Evolutionary conservation across 768 basidiomycete species (phyloP), one percentile per base, ranked within the genome.

Genomic region (Holtermanniella nyarrowii): DNA sequence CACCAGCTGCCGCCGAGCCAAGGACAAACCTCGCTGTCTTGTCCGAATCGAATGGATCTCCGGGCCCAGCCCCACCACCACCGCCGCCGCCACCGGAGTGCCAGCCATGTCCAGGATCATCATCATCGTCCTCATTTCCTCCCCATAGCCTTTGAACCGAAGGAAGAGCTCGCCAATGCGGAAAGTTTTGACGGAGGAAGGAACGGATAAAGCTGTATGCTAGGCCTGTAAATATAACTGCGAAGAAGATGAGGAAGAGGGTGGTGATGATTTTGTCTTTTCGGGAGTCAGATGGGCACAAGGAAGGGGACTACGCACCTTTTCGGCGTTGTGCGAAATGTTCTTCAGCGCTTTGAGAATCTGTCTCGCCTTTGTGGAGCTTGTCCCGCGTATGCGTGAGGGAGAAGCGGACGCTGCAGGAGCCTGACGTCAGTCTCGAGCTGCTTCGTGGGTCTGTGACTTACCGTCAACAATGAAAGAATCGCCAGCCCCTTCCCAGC

Each of bases 1-100:
- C n/a, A n/a, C n/a, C n/a, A n/a, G n/a, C n/a, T n/a, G n/a, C n/a
- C n/a, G n/a, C n/a, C n/a, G n/a, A n/a, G n/a, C n/a, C n/a, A n/a
- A n/a, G n/a, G n/a, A n/a, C n/a, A n/a, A n/a, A n/a, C n/a, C 14
- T 44, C 48, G 22, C 50, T 14, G 49, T 53, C 31, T 7, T 37
- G 10, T 7, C 16, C 31, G 31, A 37, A 37, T 37, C 31, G 31
- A n/a, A n/a, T n/a, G n/a, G n/a, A n/a, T n/a, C n/a, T n/a, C n/a
- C n/a, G n/a, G n/a, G n/a, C n/a, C n/a, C n/a, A n/a, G n/a, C n/a
- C n/a, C n/a, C n/a, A 37, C 31, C 31, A 37, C 31, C 31, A 37
- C 31, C 31, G 10, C 10, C 10, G 7, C 31, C 31, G 31, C 31
- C 31, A 16, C 31, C 31, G 31, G 16, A 37, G n/a, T n/a, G n/a